Evolutionary conservation across 371 early-diverging fungal genomes (phyloP), one percentile per base, ranked within the genome.

Genomic region (Chytridiales sp.): DNA sequence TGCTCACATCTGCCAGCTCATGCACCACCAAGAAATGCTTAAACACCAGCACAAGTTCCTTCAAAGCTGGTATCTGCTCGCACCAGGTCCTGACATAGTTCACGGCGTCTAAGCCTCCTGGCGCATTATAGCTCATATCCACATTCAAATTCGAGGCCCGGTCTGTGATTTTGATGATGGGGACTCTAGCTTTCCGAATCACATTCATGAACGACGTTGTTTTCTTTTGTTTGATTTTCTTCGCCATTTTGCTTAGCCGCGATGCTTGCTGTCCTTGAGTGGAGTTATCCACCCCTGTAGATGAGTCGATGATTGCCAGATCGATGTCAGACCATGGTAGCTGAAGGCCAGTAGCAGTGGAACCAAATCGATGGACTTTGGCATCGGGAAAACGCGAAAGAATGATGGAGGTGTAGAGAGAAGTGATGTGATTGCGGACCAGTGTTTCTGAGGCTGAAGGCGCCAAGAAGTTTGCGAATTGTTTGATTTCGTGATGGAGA

Each of bases 161-260:
- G 59, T 92, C 92, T 34, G 59, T 69, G 50, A 86, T 83, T 72
- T 95, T 97, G 49, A 96, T 82, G 32, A 97, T 88, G 3, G 96
- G 97, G 3, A 95, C 91, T 52, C 86, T 70, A 19, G 85, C 86
- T 22, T 62, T 48, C 24, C 49, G 40, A 39, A 85, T 78, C n/a
- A 80, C 8, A 24, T 26, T 3, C 15, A 66, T 15, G 22, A 29
- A 30, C 4, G 19, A 34, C 6, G 44, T 31, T 6, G 21, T 3
- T 13, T 30, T 19, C 19, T 42, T 13, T 21, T 24, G 21, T 40
- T 32, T 6, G 22, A 66, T 9, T 15, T 39, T 22, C 22, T 21
- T 9, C 4, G 47, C 39, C 27, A 55, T 19, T 40, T 59, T 59
- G 8, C 50, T 30, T 5, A 66, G 61, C 47, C 61, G 53, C 22